phyloP scores from a whole-genome alignment of 768 basidiomycete genomes.

The Amylocystis lapponica region DNA sequence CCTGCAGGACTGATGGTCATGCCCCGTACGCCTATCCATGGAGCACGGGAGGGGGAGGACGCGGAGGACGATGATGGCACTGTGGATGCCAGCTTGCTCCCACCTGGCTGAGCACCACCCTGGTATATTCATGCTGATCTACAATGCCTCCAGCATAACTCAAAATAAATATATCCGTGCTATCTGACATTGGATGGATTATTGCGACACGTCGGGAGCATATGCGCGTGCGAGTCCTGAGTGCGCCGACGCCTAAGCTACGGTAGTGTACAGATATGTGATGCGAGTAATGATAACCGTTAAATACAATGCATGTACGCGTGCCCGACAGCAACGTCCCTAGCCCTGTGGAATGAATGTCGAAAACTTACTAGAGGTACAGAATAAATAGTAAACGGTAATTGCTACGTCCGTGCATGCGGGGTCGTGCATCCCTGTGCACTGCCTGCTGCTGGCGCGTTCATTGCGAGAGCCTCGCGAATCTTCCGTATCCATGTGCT shows the following conservation, averaged over 20 bases:
- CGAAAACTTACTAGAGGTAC: slow-evolving; percentile 1
- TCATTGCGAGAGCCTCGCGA: slow-evolving; percentile 20
- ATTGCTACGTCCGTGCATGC: slow-evolving; percentile 4
- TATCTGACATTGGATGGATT: background rate
- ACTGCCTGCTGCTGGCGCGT: slow-evolving; percentile 4
- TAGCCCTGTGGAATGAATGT: background rate
- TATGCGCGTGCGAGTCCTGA: background rate
- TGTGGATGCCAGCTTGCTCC: slow-evolving; percentile 90
- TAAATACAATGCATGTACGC: slow-evolving; percentile 1
- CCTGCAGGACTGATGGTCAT: slow-evolving; percentile 89
- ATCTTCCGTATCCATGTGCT: slow-evolving; percentile 28
- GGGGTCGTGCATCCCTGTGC: background rate
- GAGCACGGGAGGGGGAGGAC: slow-evolving; percentile 50
- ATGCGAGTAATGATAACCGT: slow-evolving; percentile 3
- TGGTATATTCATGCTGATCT: background rate
- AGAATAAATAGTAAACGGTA: background rate
- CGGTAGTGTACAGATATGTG: slow-evolving; percentile 2
- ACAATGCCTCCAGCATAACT: slow-evolving; percentile 1
- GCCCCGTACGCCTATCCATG: slow-evolving; percentile 88
- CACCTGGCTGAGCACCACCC: slow-evolving; percentile 68
- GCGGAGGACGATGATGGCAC: slow-evolving; percentile 43
- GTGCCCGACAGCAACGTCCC: slow-evolving; percentile 6
- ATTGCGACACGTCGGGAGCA: background rate
- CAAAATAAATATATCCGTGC: slow-evolving; percentile 1
- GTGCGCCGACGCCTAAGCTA: background rate